Percentiles rank a stretch among this genome's conserved stretches.
phyloP scores from a whole-genome alignment of 495 filamentous ascomycete species.

The Niebla homalea region DNA sequence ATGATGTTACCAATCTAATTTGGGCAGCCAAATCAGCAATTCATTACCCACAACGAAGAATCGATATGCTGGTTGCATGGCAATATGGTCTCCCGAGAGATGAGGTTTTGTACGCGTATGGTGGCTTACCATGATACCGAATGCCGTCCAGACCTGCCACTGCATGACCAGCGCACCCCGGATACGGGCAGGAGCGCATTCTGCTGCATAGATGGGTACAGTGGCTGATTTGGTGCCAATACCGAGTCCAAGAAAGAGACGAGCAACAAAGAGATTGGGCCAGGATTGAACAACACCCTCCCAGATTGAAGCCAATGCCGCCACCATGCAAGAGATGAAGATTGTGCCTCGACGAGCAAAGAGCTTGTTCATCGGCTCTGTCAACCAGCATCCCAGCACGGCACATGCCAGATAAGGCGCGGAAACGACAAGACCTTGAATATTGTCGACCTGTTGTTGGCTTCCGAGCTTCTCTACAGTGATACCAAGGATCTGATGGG shows the following conservation, averaged over 20 bases:
- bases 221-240: conserved; percentile 74
- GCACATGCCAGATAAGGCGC: conserved; percentile 68
- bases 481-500: no score
- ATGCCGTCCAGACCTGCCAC: conserved; percentile 82
- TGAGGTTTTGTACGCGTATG: no score
- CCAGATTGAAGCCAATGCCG: conserved; percentile 59
- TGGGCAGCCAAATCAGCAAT: no score
- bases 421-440: conserved; percentile 53
- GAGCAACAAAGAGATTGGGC: conserved; percentile 60
- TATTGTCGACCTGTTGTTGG: conserved; percentile 40
- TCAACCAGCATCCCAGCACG: conserved; percentile 68
- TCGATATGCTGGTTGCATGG: no score
- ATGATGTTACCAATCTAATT: no score
- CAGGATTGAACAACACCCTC: conserved; percentile 60
- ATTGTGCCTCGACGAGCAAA: conserved; percentile 76
- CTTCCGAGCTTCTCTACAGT: no score
- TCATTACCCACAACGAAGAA: no score
- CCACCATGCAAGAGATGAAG: conserved; percentile 58
- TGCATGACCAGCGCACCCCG: conserved; percentile 66
- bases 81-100: no score
- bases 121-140: conserved; percentile 62
- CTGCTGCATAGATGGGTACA: conserved; percentile 67
- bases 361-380: conserved; percentile 60
- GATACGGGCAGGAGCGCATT: conserved; percentile 55
- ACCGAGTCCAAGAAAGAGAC: conserved; percentile 59